phyloP scores from a whole-genome alignment of 805 yeast species.

The Huiozyma naganishii region DNA sequence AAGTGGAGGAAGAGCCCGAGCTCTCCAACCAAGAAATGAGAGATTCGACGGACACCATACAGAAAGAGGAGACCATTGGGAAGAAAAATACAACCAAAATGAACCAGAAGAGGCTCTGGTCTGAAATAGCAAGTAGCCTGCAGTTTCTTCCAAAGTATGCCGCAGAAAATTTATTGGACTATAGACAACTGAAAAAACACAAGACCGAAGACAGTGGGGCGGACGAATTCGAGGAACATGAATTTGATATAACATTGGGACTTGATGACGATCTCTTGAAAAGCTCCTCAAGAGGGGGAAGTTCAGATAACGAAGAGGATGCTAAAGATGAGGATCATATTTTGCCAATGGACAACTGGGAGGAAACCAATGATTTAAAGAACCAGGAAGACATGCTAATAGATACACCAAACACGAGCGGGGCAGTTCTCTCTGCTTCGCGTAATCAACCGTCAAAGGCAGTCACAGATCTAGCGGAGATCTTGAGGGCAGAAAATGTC shows the following conservation, averaged over 20 bases:
- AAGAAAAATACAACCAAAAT: not conserved
- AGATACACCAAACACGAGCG: conserved; percentile 3
- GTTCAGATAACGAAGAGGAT: not conserved
- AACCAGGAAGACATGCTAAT: not conserved
- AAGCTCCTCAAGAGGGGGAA: not conserved
- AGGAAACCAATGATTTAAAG: not conserved
- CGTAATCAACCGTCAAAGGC: conserved; percentile 10
- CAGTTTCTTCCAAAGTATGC: conserved; percentile 14
- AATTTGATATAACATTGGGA: conserved; percentile 17
- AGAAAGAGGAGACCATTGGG: conserved; percentile 6
- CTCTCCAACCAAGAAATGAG: conserved; percentile 12
- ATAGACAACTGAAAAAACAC: conserved; percentile 14
- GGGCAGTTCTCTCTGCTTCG: conserved; percentile 10
- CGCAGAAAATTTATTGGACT: conserved; percentile 9
- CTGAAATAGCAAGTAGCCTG: conserved; percentile 11
- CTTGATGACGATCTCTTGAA: conserved; percentile 5
- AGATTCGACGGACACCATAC: conserved; percentile 12
- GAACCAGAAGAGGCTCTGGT: conserved; percentile 15
- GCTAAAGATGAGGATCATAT: not conserved
- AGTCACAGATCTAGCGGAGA: conserved; percentile 21
- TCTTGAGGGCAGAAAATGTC: conserved; percentile 12
- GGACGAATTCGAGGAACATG: conserved; percentile 4
- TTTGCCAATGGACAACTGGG: not conserved
- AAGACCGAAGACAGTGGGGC: conserved; percentile 4
- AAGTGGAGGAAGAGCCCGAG: conserved; percentile 8